phyloP scores from a whole-genome alignment of 176 grass and related monocot genomes.

The Oryza coarctata region DNA sequence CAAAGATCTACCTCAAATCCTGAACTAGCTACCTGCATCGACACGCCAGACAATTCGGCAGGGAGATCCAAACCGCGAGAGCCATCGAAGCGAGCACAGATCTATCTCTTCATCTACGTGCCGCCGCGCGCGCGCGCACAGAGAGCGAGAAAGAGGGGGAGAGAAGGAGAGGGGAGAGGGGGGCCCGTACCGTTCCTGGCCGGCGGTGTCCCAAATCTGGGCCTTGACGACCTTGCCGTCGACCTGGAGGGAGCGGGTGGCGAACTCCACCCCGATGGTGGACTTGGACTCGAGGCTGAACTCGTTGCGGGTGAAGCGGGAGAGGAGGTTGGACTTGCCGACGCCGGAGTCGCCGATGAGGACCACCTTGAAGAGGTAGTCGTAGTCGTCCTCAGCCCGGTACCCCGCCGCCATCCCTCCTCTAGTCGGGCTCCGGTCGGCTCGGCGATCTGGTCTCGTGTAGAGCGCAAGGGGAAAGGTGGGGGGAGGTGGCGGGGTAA shows the following conservation, averaged over 20 bases:
- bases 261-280: conserved; percentile 98
- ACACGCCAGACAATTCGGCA: conserved; percentile 31
- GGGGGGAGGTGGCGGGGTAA: not conserved
- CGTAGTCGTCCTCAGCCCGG: conserved; percentile 69
- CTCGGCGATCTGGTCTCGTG: conserved; percentile 37
- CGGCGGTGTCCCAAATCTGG: conserved; percentile 98
- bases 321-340: conserved; percentile 95
- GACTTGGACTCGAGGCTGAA: conserved; percentile 99
- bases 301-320: conserved; percentile 97
- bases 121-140: not conserved
- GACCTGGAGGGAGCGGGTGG: conserved; percentile 72
- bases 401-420: conserved; percentile 58
- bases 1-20: not conserved
- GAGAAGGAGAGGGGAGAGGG: not conserved
- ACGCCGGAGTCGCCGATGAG: conserved; percentile 97
- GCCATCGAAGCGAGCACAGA: not conserved
- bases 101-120: not conserved
- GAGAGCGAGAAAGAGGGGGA: too few relatives aligned
- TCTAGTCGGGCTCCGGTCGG: not conserved
- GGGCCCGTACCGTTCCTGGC: conserved; percentile 53
- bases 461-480: not conserved
- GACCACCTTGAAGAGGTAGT: conserved; percentile 84
- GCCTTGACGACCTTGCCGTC: conserved; percentile 89
- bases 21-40: not conserved
- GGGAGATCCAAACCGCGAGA: conserved; percentile 33